Conservation (phyloP, 371 early-diverging fungal species). For the Haplosporangium sp. region DNA sequence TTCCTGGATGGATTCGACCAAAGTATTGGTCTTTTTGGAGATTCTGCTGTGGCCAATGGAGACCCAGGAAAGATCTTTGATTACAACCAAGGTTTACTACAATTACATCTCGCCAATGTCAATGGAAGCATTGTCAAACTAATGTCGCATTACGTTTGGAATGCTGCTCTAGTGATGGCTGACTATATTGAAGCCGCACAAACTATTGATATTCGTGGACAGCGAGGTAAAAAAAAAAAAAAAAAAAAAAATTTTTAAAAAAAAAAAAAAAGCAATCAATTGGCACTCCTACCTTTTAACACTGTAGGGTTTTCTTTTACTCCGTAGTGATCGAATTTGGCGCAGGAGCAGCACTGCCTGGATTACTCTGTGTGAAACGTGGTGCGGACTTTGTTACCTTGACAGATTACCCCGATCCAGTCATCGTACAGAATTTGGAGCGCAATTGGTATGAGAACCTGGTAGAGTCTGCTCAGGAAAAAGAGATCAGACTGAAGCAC, state of each 20-base stretch:
- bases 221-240: constrained; percentile 20
- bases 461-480: constrained; percentile 24
- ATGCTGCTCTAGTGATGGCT: constrained; percentile 48
- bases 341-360: constrained; percentile 47
- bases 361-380: constrained; percentile 32
- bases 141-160: constrained; percentile 55
- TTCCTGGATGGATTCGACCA: constrained; percentile 49
- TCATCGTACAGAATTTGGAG: constrained; percentile 41
- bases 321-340: constrained; percentile 42
- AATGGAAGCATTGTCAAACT: constrained; percentile 37
- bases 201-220: constrained; percentile 15
- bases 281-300: not conserved
- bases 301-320: not conserved
- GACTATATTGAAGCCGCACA: constrained; percentile 43
- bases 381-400: constrained; percentile 40
- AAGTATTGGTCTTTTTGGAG: constrained; percentile 51
- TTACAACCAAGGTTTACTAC: constrained; percentile 19
- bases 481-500: constrained; percentile 12
- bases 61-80: constrained; percentile 51
- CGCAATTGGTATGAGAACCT: constrained; percentile 54
- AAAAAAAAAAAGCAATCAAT: not conserved
- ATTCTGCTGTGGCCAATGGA: constrained; percentile 47
- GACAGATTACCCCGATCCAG: constrained; percentile 50
- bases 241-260: not conserved
- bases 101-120: constrained; percentile 50